A percentile compares a stretch with the other conserved stretches of the same genome.
Evolutionary conservation across 2,329 filamentous ascomycete species (phyloP).

Genomic region (Colletotrichum tropicicola): DNA sequence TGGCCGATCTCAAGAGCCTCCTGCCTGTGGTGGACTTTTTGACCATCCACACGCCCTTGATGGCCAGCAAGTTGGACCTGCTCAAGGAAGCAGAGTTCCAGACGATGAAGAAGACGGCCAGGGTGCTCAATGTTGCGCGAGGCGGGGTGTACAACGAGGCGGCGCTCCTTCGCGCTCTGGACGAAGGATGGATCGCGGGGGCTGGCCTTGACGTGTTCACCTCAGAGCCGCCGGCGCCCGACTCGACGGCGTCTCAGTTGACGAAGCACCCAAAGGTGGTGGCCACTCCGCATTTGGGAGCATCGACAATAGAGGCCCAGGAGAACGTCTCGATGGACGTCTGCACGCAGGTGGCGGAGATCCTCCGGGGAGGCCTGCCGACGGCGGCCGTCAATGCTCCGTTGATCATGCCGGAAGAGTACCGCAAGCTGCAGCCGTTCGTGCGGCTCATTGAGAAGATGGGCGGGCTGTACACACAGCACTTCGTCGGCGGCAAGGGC

Average conservation of each 20-base stretch:
- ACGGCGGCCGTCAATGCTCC: conserved; percentile 84
- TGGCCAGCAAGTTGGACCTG: conserved; percentile 80
- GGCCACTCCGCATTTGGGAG: conserved; percentile 81
- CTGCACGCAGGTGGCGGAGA: conserved; percentile 80
- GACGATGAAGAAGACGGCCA: conserved; percentile 77
- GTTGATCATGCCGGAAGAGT: conserved; percentile 83
- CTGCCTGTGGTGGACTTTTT: conserved; percentile 77
- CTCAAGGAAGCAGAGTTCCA: conserved; percentile 73
- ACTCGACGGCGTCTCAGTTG: conserved; percentile 68
- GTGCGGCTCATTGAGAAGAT: conserved; percentile 82
- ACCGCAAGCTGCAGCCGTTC: conserved; percentile 79
- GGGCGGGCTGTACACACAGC: conserved; percentile 81
- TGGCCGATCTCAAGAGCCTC: conserved; percentile 66
- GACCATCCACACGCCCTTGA: conserved; percentile 82
- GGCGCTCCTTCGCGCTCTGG: conserved; percentile 74
- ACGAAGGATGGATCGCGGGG: conserved; percentile 76
- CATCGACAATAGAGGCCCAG: conserved; percentile 83
- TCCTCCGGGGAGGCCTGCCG: conserved; percentile 77
- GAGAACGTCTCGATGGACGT: conserved; percentile 87
- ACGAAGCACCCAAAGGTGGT: conserved; percentile 77
- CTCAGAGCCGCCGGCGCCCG: conserved; percentile 69
- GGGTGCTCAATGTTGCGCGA: conserved; percentile 81
- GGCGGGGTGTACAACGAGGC: conserved; percentile 84
- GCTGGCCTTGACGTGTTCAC: conserved; percentile 86
- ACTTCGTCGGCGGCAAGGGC: conserved; percentile 61